phyloP scores from a whole-genome alignment of 345 rosid genomes.

The Lagerstroemia speciosa region DNA sequence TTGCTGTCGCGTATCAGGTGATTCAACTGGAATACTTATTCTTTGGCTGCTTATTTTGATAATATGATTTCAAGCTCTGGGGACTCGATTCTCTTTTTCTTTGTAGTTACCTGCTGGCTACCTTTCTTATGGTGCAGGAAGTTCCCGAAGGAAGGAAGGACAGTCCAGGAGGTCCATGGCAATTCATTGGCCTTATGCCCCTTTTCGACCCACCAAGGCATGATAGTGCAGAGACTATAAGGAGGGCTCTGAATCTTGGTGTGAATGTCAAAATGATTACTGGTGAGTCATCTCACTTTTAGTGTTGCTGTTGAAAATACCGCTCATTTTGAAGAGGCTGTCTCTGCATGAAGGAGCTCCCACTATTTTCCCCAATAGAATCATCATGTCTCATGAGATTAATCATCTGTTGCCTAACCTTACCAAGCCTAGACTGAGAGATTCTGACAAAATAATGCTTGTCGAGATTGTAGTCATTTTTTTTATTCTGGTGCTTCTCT shows the following conservation, averaged over 20 bases:
- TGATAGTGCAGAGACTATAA: constrained; percentile 95
- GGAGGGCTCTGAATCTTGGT: constrained; percentile 91
- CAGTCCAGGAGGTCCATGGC: constrained; percentile 96
- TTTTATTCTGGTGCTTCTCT: constrained; percentile 15
- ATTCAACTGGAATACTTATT: not conserved
- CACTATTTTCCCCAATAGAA: no score
- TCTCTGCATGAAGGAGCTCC: no score
- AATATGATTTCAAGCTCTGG: not conserved
- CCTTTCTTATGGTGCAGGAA: constrained; percentile 36
- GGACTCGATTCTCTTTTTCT: not conserved
- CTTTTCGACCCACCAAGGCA: constrained; percentile 99
- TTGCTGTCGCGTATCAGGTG: constrained; percentile 97
- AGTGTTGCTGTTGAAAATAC: not conserved
- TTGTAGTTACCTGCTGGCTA: not conserved
- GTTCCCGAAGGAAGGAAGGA: constrained; percentile 88
- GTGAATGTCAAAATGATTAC: constrained; percentile 98
- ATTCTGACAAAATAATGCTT: not conserved
- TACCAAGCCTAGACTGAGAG: no score
- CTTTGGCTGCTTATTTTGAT: not conserved
- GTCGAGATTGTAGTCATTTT: not conserved
- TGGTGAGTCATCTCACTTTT: constrained; percentile 26
- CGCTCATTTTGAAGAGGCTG: not conserved
- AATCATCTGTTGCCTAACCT: no score
- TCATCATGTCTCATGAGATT: not conserved
- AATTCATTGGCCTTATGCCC: constrained; percentile 93